These are phyloP conservation scores for Clavariopsis aquatica DNA, from an alignment of 495 filamentous ascomycete species.

Conservation along the genomic window DNA sequence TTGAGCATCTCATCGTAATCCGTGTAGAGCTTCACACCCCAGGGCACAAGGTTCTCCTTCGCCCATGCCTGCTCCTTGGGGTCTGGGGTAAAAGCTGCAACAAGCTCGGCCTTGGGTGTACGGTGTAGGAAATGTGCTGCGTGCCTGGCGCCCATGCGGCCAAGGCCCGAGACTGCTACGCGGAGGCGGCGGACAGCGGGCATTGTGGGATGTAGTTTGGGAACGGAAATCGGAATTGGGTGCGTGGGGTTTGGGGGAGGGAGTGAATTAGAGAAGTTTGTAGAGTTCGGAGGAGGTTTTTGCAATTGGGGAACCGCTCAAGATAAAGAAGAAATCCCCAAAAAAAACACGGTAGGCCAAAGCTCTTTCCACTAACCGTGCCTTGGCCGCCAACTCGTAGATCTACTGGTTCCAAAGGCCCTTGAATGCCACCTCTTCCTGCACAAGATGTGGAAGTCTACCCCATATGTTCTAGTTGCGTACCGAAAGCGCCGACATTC, in stretches of 20 bases:
- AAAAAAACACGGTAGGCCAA: background rate
- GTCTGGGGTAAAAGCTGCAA: constrained; percentile 46
- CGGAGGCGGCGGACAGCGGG: constrained; percentile 39
- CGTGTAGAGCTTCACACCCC: constrained; percentile 43
- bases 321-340: no score
- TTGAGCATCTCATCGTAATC: constrained; percentile 49
- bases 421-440: no score
- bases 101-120: constrained; percentile 45
- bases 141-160: constrained; percentile 50
- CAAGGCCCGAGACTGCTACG: constrained; percentile 48
- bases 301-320: background rate
- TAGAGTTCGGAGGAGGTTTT: background rate
- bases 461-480: background rate
- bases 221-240: background rate
- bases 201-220: constrained; percentile 6
- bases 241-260: background rate
- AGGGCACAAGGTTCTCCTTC: constrained; percentile 41
- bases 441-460: background rate
- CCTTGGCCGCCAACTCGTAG: background rate
- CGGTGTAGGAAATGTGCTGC: constrained; percentile 46
- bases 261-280: background rate
- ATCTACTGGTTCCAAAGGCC: no score
- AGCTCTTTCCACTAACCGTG: background rate
- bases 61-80: constrained; percentile 43
- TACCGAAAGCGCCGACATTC: background rate